Base-by-base conservation (phyloP, 495 filamentous ascomycete species). In the Aspergillus saccharolyticus region DNA sequence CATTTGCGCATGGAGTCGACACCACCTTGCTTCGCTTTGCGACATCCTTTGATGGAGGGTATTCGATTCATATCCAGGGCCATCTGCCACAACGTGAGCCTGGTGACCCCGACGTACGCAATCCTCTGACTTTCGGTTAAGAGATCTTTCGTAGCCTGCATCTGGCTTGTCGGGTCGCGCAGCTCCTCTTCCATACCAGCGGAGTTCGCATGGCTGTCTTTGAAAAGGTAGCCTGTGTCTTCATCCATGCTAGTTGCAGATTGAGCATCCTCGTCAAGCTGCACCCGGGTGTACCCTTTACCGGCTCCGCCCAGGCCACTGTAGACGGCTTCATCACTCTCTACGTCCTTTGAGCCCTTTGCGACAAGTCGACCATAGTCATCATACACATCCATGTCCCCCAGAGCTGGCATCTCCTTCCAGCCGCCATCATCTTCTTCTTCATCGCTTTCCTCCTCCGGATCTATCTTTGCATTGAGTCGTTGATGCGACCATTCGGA, bases 181-280 rank as follows among this genome's bases (percentile, higher is more conserved):
- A 84, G 82, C 60, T 90, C 89, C 19, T 95, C 91, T 22, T 88
- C 89, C 22, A 88, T 75, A 52, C 76, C 76, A 44, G 83, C 77
- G 46, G 81, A 80, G 10, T 83, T 88, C 30, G 76, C 80, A 33
- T 75, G 75, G 52, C 73, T 68, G 12, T 82, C 83, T 67, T 89
- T 92, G 74, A 99, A 98, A 12, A 99, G 79, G 66, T 99, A 99
- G 52, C 88, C 85, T 2, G 95, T 97, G 66, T 97, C 93, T 51
- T 99, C 94, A 66, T 99, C 94, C 85, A 99, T 85, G 74, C 91
- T 96, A 12, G 90, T 97, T 45, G 87, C 86, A 42, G 91, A 96
- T 68, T 94, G 83, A 1, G 86, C 90, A 73, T 99, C 94, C 57
- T 99, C 94, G 65, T 98, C 94, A 28, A 96, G 77, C 60, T 95